Conservation (phyloP, 2,329 filamentous ascomycete species). For the Xylaria sp. region DNA sequence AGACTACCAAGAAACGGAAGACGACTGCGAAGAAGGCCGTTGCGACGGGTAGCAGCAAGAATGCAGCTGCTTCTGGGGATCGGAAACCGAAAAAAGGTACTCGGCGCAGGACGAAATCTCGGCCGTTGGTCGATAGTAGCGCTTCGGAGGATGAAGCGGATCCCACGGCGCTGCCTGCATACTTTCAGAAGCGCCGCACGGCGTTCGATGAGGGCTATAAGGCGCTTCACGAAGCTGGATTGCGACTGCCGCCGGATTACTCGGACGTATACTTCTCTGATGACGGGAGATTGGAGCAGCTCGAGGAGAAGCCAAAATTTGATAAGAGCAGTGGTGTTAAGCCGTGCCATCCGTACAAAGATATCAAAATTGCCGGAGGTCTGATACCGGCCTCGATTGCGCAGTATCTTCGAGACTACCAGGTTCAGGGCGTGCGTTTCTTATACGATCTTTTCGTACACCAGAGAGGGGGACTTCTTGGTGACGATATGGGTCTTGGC, state of each 20-base stretch:
- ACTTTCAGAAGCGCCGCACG: slow-evolving; percentile 62
- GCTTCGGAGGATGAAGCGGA: slow-evolving; percentile 36
- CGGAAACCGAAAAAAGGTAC: slow-evolving; percentile 14
- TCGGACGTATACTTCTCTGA: slow-evolving; percentile 72
- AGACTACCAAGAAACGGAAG: slow-evolving; percentile 24
- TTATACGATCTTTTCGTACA: slow-evolving; percentile 85
- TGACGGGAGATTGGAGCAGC: slow-evolving; percentile 54
- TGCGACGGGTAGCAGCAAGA: slow-evolving; percentile 17
- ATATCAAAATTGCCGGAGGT: slow-evolving; percentile 72
- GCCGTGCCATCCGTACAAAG: slow-evolving; percentile 64
- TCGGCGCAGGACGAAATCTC: slow-evolving; percentile 10
- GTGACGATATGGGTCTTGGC: slow-evolving; percentile 95
- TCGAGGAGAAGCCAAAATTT: slow-evolving; percentile 68
- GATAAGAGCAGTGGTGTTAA: slow-evolving; percentile 48
- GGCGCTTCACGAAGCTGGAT: slow-evolving; percentile 58
- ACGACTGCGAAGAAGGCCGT: slow-evolving; percentile 12
- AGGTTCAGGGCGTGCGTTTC: slow-evolving; percentile 78
- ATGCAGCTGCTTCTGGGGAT: slow-evolving; percentile 16
- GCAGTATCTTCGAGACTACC: slow-evolving; percentile 87
- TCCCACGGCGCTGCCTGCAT: slow-evolving; percentile 61
- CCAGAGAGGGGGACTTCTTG: slow-evolving; percentile 83
- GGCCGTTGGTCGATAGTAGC: slow-evolving; percentile 32
- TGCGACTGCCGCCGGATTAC: slow-evolving; percentile 74
- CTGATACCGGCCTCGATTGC: slow-evolving; percentile 84
- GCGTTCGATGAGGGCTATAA: slow-evolving; percentile 61